Conservation (phyloP, 1,139 yeast species). For the Chernovozyma sophiae-reginae region DNA sequence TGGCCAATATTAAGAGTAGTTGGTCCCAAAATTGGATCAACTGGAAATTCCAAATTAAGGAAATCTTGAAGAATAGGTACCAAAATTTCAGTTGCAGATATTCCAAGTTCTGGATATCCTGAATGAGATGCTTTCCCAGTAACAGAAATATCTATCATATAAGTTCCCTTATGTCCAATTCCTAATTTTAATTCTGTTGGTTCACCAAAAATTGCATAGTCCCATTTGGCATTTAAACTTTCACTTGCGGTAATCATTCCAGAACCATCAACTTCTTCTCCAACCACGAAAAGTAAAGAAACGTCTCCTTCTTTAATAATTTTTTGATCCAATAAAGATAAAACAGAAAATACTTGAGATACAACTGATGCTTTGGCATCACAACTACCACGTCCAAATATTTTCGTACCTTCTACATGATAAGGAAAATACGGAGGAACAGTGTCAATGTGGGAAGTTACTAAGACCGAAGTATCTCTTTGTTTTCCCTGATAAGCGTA, state of each 20-base stretch:
- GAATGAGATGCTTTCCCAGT: slow-evolving; percentile 62
- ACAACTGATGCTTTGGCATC: slow-evolving; percentile 73
- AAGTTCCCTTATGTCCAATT: slow-evolving; percentile 64
- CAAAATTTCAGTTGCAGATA: slow-evolving; percentile 57
- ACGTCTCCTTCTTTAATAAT: slow-evolving; percentile 51
- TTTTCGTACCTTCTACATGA: slow-evolving; percentile 41
- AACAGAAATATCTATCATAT: slow-evolving; percentile 38
- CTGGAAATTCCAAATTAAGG: slow-evolving; percentile 40
- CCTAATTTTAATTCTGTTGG: slow-evolving; percentile 70
- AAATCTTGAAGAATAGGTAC: slow-evolving; percentile 43
- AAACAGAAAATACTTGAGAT: slow-evolving; percentile 51
- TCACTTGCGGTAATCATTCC: slow-evolving; percentile 52
- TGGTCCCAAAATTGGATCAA: slow-evolving; percentile 51
- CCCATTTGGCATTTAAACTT: slow-evolving; percentile 48
- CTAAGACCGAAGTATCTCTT: slow-evolving; percentile 45
- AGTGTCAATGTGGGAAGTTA: slow-evolving; percentile 69
- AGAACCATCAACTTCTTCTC: slow-evolving; percentile 61
- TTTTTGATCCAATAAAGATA: slow-evolving; percentile 36
- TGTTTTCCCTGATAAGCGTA: slow-evolving; percentile 51
- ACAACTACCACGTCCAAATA: slow-evolving; percentile 62
- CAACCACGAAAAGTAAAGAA: slow-evolving; percentile 59
- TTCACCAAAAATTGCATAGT: slow-evolving; percentile 64
- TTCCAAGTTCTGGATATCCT: slow-evolving; percentile 68
- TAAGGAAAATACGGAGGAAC: slow-evolving; percentile 67
- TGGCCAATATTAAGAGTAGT: slow-evolving; percentile 60